These are phyloP conservation scores for Parasitella parasitica DNA, from an alignment of 371 early-diverging fungal species.

Conservation along the genomic window DNA sequence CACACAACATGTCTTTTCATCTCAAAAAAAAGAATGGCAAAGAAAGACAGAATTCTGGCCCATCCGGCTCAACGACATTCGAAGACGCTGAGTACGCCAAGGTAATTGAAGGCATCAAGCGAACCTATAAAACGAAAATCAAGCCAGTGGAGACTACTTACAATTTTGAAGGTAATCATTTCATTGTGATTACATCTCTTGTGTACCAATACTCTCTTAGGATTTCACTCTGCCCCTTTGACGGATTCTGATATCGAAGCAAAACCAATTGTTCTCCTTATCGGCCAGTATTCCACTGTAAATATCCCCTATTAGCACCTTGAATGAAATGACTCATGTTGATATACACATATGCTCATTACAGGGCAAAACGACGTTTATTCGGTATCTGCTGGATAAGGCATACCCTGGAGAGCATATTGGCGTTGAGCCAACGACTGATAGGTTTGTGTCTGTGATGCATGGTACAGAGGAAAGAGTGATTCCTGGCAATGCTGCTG, in stretches of 20 bases:
- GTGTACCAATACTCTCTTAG: conserved; percentile 15
- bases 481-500: conserved; percentile 90
- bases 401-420: conserved; percentile 88
- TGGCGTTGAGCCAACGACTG: conserved; percentile 90
- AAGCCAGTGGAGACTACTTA: conserved; percentile 73
- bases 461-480: conserved; percentile 65
- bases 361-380: conserved; percentile 84
- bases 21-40: conserved; percentile 8
- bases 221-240: conserved; percentile 76
- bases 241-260: conserved; percentile 82
- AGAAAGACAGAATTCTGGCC: conserved; percentile 1
- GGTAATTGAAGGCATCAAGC: conserved; percentile 67
- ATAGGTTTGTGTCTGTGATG: conserved; percentile 87
- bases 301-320: background rate
- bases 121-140: conserved; percentile 72
- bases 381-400: conserved; percentile 77
- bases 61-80: conserved; percentile 1
- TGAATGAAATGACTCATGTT: background rate
- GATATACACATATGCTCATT: no score
- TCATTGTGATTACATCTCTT: background rate
- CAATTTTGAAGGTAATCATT: conserved; percentile 64
- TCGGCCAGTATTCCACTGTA: conserved; percentile 86
- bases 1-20: conserved; percentile 2
- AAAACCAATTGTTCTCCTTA: conserved; percentile 80
- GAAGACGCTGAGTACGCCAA: conserved; percentile 56